phyloP scores from a whole-genome alignment of 139 green algal genomes.

The Volvox africanus region DNA sequence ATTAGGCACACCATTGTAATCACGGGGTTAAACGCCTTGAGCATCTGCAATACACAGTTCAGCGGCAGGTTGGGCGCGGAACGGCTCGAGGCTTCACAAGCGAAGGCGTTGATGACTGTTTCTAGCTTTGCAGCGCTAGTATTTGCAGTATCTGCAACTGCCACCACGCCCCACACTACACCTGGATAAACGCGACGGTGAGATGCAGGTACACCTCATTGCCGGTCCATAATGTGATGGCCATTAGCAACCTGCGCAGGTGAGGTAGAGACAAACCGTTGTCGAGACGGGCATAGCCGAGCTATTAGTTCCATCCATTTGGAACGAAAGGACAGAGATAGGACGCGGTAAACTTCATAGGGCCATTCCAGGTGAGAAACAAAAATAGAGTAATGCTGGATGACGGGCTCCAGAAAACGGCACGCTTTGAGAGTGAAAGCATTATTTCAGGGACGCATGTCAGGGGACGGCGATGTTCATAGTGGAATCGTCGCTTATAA shows the following conservation, averaged over 20 bases:
- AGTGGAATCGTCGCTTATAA: too few species aligned
- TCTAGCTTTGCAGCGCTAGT: too few species aligned
- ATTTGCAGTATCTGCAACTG: too few species aligned
- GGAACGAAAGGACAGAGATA: neutral
- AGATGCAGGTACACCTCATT: conserved; percentile 98
- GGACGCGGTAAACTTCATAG: neutral
- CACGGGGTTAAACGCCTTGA: conserved; percentile 89
- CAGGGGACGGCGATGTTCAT: too few species aligned
- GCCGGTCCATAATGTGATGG: conserved; percentile 89
- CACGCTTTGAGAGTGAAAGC: too few species aligned
- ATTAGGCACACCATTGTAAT: conserved; percentile 91
- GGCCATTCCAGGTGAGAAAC: neutral
- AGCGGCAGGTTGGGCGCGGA: too few species aligned
- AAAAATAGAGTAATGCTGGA: neutral
- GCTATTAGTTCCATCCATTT: too few species aligned
- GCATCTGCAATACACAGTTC: conserved; percentile 38
- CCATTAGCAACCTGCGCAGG: conserved; percentile 90
- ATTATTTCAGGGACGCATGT: too few species aligned
- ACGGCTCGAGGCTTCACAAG: too few species aligned
- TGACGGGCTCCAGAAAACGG: neutral
- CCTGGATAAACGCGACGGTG: conserved; percentile 96
- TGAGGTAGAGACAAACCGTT: neutral
- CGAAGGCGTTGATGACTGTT: too few species aligned
- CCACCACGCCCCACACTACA: neutral
- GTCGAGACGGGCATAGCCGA: neutral